Evolutionary conservation across 1,284 basidiomycete genomes (phyloP).

Genomic region (Hypsizygus ulmarius): DNA sequence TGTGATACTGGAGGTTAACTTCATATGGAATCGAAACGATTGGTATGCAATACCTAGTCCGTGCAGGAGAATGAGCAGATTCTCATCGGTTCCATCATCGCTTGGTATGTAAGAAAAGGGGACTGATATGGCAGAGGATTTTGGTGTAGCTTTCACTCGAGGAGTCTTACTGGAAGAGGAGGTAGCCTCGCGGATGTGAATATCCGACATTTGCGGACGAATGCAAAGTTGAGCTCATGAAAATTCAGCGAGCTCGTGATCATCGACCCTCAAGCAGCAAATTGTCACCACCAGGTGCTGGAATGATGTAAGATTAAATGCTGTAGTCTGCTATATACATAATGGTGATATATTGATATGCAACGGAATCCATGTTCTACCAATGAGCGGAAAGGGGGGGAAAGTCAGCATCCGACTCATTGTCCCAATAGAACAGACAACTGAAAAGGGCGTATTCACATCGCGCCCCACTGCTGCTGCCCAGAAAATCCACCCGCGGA

Average conservation of each 20-base stretch:
- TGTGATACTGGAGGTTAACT: constrained; percentile 28
- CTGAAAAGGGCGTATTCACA: constrained; percentile 19
- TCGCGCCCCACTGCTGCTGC: constrained; percentile 31
- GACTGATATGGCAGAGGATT: constrained; percentile 43
- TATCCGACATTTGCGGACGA: constrained; percentile 10
- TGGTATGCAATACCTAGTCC: constrained; percentile 65
- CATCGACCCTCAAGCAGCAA: too few relatives aligned
- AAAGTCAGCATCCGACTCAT: too few relatives aligned
- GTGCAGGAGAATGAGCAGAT: constrained; percentile 83
- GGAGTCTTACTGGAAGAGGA: constrained; percentile 2
- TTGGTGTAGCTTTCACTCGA: constrained; percentile 51
- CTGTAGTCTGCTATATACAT: too few relatives aligned
- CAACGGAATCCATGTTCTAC: too few relatives aligned
- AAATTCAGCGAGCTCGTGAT: too few relatives aligned
- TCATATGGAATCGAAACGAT: background rate
- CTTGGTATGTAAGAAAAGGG: constrained; percentile 66
- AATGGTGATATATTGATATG: too few relatives aligned
- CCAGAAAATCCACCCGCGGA: constrained; percentile 21
- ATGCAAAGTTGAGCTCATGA: background rate
- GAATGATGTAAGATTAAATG: too few relatives aligned
- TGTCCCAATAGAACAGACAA: background rate
- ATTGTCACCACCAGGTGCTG: too few relatives aligned
- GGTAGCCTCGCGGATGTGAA: constrained; percentile 24
- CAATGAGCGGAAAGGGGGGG: too few relatives aligned
- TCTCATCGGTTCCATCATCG: constrained; percentile 82